Evolutionary conservation across 2,329 filamentous ascomycete species (phyloP), one percentile per base, ranked within the genome.

Genomic region (Apiospora phragmitis): DNA sequence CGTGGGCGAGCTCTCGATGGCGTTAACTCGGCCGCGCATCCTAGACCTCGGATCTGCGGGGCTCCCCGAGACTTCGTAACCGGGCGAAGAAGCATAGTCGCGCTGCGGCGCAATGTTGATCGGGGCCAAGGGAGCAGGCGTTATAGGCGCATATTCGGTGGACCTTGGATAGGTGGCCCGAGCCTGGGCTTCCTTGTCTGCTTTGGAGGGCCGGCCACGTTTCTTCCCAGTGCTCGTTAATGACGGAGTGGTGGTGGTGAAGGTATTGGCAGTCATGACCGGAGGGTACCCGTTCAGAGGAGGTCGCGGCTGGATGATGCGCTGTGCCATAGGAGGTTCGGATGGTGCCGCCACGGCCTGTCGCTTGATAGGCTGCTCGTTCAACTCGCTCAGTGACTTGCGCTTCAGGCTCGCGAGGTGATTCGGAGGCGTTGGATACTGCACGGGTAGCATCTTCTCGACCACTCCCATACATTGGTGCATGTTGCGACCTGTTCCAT

Each of bases 121-220:
- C 42, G 73, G 76, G 69, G 73, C 75, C 68, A 74, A 69, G 41
- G 74, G 80, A 68, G 74, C 77, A 32, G 78, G 78, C 41, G 78
- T 79, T 41, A 80, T 80, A 29, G 77, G 76, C 70, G 77, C 62
- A 69, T 77, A 80, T 70, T 80, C 79, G 38, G 74, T 76, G 51
- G 76, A 55, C 65, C 78, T 74, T 38, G 75, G 70, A 43, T 79
- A 78, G 68, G 73, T 73, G 38, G 79, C 77, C 42, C 79, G 79
- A 66, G 78, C 77, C 70, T 79, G 77, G 18, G 79, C 79, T 76
- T 80, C 82, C 73, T 82, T 84, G 69, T 85, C 84, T 16, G 82
- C 80, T 69, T 84, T 82, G 14, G 84, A 82, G 5, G 85, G 85
- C 49, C 85, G 80, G 2, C 85, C 85, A 71, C 84, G 81, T 75